Conservation (phyloP, 2,329 filamentous ascomycete species). For the Alternaria brassicicola region DNA sequence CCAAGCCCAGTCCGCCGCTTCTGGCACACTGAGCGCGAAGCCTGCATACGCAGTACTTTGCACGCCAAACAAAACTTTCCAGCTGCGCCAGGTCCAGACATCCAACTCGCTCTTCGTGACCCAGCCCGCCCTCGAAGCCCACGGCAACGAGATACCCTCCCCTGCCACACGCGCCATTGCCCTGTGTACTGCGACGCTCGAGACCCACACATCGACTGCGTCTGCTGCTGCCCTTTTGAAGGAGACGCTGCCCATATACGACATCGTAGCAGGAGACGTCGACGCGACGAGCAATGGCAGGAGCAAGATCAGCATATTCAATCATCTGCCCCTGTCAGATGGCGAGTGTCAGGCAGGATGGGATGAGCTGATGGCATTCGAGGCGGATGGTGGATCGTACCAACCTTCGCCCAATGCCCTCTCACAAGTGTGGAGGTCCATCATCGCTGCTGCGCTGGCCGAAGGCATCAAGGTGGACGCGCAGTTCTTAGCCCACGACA, state of each 20-base stretch:
- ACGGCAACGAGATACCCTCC: constrained; percentile 42
- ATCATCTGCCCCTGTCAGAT: constrained; percentile 59
- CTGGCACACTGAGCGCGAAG: constrained; percentile 34
- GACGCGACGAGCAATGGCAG: constrained; percentile 37
- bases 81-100: constrained; percentile 68
- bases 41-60: constrained; percentile 63
- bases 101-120: constrained; percentile 67
- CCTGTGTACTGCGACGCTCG: constrained; percentile 53
- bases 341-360: constrained; percentile 59
- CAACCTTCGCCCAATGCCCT: constrained; percentile 57
- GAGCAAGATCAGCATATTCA: constrained; percentile 52
- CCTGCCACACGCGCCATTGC: constrained; percentile 52
- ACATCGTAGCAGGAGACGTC: constrained; percentile 36
- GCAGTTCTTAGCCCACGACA: constrained; percentile 45
- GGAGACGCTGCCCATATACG: constrained; percentile 49
- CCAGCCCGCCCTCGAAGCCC: constrained; percentile 49
- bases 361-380: constrained; percentile 60
- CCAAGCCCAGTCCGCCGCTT: constrained; percentile 27
- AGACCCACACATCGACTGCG: constrained; percentile 46
- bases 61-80: constrained; percentile 62
- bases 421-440: constrained; percentile 56
- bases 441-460: constrained; percentile 50
- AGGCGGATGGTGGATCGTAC: constrained; percentile 50
- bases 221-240: constrained; percentile 47
- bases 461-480: constrained; percentile 50